A percentile compares a stretch with the other conserved stretches of the same genome.
phyloP scores from a whole-genome alignment of 768 basidiomycete genomes.

The Amylocystis lapponica region DNA sequence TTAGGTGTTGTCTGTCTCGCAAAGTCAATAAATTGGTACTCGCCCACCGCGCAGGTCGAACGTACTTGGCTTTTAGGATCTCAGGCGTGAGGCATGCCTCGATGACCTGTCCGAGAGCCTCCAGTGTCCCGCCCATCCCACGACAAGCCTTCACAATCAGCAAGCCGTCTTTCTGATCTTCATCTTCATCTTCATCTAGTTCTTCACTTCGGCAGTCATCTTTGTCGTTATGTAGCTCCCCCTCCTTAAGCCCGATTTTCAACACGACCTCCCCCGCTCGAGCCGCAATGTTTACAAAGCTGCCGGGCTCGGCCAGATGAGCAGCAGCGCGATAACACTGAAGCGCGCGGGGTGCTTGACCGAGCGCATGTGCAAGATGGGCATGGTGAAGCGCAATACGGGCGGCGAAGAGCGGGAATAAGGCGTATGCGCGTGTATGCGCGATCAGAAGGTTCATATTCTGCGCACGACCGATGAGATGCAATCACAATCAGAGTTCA shows the following conservation, averaged over 20 bases:
- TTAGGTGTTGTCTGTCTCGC: conserved; percentile 55
- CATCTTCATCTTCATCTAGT: conserved; percentile 15
- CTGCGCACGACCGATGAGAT: conserved; percentile 14
- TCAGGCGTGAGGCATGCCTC: conserved; percentile 45
- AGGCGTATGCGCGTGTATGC: conserved; percentile 50
- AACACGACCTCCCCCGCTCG: conserved; percentile 48
- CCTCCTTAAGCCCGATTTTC: conserved; percentile 36
- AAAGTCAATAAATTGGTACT: background rate
- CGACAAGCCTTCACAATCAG: conserved; percentile 39
- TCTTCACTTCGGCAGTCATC: too few species aligned
- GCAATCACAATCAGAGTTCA: background rate
- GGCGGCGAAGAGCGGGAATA: conserved; percentile 53
- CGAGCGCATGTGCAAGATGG: conserved; percentile 67
- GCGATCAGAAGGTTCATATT: conserved; percentile 48
- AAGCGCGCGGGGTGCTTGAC: conserved; percentile 45
- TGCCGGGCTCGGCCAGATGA: conserved; percentile 32
- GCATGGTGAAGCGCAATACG: conserved; percentile 66
- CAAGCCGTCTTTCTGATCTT: conserved; percentile 20
- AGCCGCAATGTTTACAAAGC: conserved; percentile 44
- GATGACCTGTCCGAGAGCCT: conserved; percentile 50
- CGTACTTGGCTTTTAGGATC: conserved; percentile 59
- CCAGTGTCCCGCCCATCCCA: conserved; percentile 47
- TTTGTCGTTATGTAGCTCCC: too few species aligned
- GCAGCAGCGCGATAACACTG: conserved; percentile 62
- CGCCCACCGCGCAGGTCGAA: conserved; percentile 2